Percentiles rank a stretch among this genome's conserved stretches.
Conservation (phyloP, 192 early-diverging fungal species). For the Mortierella claussenii region DNA sequence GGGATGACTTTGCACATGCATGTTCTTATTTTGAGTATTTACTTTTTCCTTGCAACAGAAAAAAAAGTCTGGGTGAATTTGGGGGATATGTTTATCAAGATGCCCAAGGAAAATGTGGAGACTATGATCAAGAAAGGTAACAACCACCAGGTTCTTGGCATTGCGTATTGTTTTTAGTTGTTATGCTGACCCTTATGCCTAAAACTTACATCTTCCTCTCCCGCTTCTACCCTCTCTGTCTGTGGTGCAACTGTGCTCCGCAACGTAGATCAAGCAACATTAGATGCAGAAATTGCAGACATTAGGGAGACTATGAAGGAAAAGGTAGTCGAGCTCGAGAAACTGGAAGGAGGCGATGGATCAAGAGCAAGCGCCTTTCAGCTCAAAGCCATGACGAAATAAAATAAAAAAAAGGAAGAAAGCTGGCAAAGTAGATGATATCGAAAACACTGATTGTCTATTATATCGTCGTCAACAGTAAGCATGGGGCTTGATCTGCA, state of each 20-base stretch:
- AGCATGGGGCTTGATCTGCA: too few relatives aligned
- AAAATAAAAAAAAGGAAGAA: not conserved
- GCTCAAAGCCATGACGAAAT: constrained; percentile 49
- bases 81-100: constrained; percentile 68
- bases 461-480: too few relatives aligned
- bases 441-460: too few relatives aligned
- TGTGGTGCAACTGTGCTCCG: not conserved
- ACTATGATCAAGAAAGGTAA: constrained; percentile 65
- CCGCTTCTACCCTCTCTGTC: not conserved
- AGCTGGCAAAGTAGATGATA: too few relatives aligned
- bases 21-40: too few relatives aligned
- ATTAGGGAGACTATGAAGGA: constrained; percentile 57
- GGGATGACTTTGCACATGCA: too few relatives aligned
- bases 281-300: constrained; percentile 59
- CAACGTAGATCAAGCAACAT: constrained; percentile 58
- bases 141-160: not conserved
- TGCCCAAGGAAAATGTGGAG: constrained; percentile 62
- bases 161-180: not conserved
- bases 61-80: constrained; percentile 68
- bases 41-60: constrained; percentile 33
- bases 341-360: constrained; percentile 60
- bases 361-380: constrained; percentile 56
- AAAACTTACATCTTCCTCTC: not conserved
- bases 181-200: not conserved
- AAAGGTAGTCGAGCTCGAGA: constrained; percentile 55